Base-by-base conservation (phyloP, 2,329 filamentous ascomycete genomes). In the Penicillium thymicola region DNA sequence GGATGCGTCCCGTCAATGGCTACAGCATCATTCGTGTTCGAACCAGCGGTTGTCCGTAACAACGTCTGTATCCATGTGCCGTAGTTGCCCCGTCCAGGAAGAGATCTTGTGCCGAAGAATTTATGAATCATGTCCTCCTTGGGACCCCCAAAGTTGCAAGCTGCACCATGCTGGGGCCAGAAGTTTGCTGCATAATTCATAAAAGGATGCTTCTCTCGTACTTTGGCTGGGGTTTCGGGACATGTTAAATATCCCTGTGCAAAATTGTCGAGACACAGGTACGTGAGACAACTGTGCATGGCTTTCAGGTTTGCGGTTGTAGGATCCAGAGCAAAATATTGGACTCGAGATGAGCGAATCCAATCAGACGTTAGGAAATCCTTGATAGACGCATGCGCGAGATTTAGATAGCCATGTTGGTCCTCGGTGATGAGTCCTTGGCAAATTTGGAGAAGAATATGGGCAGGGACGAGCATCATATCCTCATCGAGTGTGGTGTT, bases 331-430 rank as follows among this genome's bases (percentile, higher is more conserved):
- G 46, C 46, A 18, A 65, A 65, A 37, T 59, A 63, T 25, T 43
- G 48, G 1, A 64, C 63, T 4, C 42, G 44, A 18, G 63, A 65
- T 11, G 48, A 44, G 21, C 41, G 48, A 23, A 65, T 64, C 61
- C 61, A 64, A 5, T 64, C 61, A 2, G 63, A 64, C 1, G 54
- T 62, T 1, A 65, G 37, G n/a, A 65, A 64, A 1, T 62, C 58
- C 16, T 59, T 64, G 18, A 65, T 51, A 5, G 63, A 64, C 3
- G 61, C 44, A 36, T 64, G 63, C 4, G 61, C 63, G 5, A 64
- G 54, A 16, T 37, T 53, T 6, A 65, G 52, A 14, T 53, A 32
- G 10, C 59, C 59, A 4, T 40, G n/a, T n/a, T 49, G 37, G 14
- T 59, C 59, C n/a, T 51, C 48, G 2, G 55, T 55, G 25, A 65